Percentiles rank a stretch among this genome's conserved stretches.
Evolutionary conservation across 2,329 filamentous ascomycete species (phyloP).

Genomic region (Hymenoscyphus infarciens): DNA sequence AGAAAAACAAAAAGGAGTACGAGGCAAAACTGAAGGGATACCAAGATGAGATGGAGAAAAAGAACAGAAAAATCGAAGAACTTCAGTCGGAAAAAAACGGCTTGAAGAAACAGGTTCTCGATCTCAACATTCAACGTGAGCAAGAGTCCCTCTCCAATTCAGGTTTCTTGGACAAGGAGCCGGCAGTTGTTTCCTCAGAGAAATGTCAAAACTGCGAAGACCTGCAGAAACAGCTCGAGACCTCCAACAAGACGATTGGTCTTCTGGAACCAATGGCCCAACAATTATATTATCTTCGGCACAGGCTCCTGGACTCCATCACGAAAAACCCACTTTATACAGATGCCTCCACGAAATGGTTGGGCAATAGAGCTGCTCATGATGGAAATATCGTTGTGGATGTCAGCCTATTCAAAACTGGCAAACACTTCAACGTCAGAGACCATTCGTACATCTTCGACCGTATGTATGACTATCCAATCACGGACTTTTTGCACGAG

Average conservation of each 20-base stretch:
- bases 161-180: no score
- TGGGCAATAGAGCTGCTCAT: neutral
- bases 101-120: neutral
- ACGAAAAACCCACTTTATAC: neutral
- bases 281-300: neutral
- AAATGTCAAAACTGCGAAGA: neutral
- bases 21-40: neutral
- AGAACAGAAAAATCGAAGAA: neutral
- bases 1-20: neutral
- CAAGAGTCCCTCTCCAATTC: neutral
- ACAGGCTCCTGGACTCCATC: neutral
- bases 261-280: neutral
- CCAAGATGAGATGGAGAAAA: neutral
- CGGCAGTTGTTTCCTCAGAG: neutral
- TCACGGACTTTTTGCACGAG: neutral
- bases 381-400: neutral
- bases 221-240: neutral
- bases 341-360: neutral
- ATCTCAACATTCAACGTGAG: neutral
- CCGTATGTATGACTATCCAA: neutral
- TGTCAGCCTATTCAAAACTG: neutral
- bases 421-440: neutral
- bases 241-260: neutral
- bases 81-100: neutral
- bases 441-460: neutral